These are phyloP conservation scores for Boletus eberwhitei DNA, from an alignment of 768 basidiomycete genomes.

Conservation along the genomic window DNA sequence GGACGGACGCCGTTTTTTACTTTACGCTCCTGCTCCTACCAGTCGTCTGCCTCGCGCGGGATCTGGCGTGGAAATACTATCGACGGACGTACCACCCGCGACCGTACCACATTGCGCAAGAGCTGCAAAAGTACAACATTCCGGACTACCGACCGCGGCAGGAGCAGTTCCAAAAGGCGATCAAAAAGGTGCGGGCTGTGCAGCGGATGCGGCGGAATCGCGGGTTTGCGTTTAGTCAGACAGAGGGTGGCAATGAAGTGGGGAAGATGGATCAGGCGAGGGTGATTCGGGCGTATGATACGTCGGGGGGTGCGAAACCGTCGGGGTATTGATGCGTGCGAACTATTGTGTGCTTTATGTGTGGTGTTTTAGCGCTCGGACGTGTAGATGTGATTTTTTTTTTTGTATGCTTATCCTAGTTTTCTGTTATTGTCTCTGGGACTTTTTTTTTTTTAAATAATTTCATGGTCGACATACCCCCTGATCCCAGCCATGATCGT, in stretches of 20 bases:
- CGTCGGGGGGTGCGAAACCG: constrained; percentile 69
- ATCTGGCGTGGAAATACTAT: constrained; percentile 98
- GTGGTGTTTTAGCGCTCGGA: too few species aligned
- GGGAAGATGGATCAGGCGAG: constrained; percentile 76
- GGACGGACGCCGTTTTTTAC: constrained; percentile 88
- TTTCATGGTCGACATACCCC: too few species aligned
- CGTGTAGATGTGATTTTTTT: not conserved
- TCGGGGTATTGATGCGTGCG: constrained; percentile 55
- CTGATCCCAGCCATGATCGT: too few species aligned
- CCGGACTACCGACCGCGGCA: constrained; percentile 96
- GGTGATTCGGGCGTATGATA: constrained; percentile 85
- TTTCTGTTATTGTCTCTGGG: not conserved
- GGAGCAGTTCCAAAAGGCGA: constrained; percentile 99
- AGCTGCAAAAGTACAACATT: constrained; percentile 98
- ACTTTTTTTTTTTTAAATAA: not conserved
- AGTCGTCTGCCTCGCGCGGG: constrained; percentile 77
- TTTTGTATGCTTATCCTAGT: not conserved
- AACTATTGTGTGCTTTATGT: not conserved
- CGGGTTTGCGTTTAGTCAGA: constrained; percentile 98
- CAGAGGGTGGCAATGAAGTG: constrained; percentile 61
- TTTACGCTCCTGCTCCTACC: constrained; percentile 84
- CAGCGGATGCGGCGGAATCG: constrained; percentile 95
- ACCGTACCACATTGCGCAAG: constrained; percentile 98
- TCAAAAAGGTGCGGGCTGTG: constrained; percentile 98
- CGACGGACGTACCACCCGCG: constrained; percentile 84